These are phyloP conservation scores for Geotrichum fermentans DNA, from an alignment of 1,139 yeast species.

Conservation along the genomic window DNA sequence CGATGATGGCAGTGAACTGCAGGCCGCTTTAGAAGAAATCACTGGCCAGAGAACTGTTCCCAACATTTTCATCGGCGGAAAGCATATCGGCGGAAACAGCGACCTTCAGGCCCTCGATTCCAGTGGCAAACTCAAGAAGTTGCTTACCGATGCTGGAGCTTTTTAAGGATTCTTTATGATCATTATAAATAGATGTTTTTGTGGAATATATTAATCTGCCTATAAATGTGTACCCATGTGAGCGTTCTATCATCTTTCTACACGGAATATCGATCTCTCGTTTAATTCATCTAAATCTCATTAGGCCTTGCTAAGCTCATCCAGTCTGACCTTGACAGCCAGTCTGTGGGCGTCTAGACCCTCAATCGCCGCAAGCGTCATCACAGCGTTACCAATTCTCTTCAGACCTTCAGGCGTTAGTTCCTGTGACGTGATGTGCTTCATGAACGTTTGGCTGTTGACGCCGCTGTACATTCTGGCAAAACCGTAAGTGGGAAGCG, in stretches of 20 bases:
- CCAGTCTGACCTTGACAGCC: conserved; percentile 92
- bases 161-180: conserved; percentile 6
- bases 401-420: conserved; percentile 78
- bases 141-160: conserved; percentile 30
- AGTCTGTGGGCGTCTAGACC: conserved; percentile 96
- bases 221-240: too few species aligned
- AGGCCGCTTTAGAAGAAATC: conserved; percentile 66
- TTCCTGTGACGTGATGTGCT: conserved; percentile 89
- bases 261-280: too few species aligned
- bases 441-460: conserved; percentile 91
- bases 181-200: not conserved
- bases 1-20: conserved; percentile 61
- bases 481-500: conserved; percentile 95
- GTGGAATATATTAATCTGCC: not conserved
- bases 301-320: conserved; percentile 39
- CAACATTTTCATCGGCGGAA: conserved; percentile 80
- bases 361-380: conserved; percentile 94
- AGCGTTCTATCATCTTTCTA: too few species aligned
- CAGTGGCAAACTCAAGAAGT: conserved; percentile 38
- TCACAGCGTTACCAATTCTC: conserved; percentile 89
- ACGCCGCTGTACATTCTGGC: conserved; percentile 97
- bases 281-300: too few species aligned
- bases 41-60: conserved; percentile 95
- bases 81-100: conserved; percentile 93
- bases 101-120: conserved; percentile 62